Evolutionary conservation across 164 flowering plant species (phyloP).

Genomic region (Kalanchoe fedtschenkoi): DNA sequence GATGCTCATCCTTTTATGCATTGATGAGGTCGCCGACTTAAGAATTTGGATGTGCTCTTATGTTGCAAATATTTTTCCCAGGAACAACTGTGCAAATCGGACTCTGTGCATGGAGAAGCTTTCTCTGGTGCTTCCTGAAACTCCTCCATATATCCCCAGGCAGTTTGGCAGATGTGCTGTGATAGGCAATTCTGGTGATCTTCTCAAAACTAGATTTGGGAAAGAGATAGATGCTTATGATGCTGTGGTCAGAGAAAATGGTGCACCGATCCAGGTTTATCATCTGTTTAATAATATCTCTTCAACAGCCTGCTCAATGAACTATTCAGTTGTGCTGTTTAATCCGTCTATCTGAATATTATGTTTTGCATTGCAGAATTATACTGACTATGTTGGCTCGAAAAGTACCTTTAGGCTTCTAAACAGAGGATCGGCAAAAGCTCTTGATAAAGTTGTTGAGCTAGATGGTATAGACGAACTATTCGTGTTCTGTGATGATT

Average conservation of each 20-base stretch:
- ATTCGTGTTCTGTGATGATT: constrained; percentile 7
- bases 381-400: constrained; percentile 68
- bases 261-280: constrained; percentile 86
- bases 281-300: not conserved
- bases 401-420: constrained; percentile 85
- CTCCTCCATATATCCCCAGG: constrained; percentile 68
- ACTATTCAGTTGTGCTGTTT: not conserved
- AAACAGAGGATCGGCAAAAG: constrained; percentile 95
- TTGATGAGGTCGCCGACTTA: not conserved
- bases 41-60: constrained; percentile 5
- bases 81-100: constrained; percentile 69
- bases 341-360: constrained; percentile 8
- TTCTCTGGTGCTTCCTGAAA: constrained; percentile 78
- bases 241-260: constrained; percentile 86
- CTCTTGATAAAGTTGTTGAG: constrained; percentile 95
- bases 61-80: constrained; percentile 22
- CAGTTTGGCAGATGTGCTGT: constrained; percentile 92
- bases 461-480: constrained; percentile 58
- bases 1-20: not conserved
- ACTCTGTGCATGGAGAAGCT: constrained; percentile 86
- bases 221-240: constrained; percentile 85
- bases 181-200: constrained; percentile 94
- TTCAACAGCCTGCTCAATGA: not conserved
- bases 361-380: constrained; percentile 46
- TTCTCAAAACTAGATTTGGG: constrained; percentile 80